phyloP scores from a whole-genome alignment of 306 rosid genomes.

The Castanea mollissima region DNA sequence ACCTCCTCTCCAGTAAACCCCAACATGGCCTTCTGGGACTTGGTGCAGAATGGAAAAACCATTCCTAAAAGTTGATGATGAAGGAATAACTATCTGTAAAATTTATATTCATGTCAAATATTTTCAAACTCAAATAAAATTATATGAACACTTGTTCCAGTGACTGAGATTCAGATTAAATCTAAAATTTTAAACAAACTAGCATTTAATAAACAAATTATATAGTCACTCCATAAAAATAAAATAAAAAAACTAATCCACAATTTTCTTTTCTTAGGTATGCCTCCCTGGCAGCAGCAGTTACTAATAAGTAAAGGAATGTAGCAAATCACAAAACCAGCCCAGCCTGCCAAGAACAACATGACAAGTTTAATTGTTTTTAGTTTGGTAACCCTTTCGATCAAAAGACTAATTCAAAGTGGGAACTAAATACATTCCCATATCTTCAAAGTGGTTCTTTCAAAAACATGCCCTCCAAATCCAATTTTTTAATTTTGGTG shows the following conservation, averaged over 20 bases:
- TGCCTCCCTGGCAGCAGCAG: not conserved
- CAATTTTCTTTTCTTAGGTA: not conserved
- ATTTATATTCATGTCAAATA: conserved; percentile 9
- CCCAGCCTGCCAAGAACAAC: not conserved
- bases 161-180: not conserved
- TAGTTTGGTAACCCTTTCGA: too few species aligned
- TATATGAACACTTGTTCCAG: not conserved
- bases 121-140: not conserved
- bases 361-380: too few species aligned
- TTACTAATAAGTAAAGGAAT: not conserved
- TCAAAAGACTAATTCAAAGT: too few species aligned
- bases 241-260: not conserved
- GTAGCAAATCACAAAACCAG: too few species aligned
- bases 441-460: too few species aligned
- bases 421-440: too few species aligned
- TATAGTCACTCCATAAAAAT: too few species aligned
- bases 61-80: conserved; percentile 39
- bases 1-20: conserved; percentile 96
- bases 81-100: conserved; percentile 55
- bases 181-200: not conserved
- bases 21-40: conserved; percentile 98
- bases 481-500: too few species aligned
- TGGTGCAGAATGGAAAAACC: conserved; percentile 71
- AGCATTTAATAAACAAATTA: not conserved
- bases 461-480: too few species aligned